These are phyloP conservation scores for Parasarocladium wereldwijsianum DNA, from an alignment of 2,329 filamentous ascomycete genomes.

Conservation along the genomic window DNA sequence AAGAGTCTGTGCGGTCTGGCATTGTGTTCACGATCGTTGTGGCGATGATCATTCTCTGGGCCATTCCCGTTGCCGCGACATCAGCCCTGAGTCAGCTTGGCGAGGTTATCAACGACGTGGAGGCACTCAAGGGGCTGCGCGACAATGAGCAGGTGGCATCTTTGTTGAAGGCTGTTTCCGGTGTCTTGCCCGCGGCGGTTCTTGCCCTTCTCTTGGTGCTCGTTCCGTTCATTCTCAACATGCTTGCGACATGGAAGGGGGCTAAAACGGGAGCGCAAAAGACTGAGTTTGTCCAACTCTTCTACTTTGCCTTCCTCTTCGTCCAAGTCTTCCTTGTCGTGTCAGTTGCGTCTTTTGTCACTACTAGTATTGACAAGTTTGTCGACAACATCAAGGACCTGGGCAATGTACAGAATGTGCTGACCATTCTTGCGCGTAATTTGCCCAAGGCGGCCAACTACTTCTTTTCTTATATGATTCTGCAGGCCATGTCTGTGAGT, in stretches of 20 bases:
- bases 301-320: slow-evolving; percentile 90
- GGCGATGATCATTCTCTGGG: slow-evolving; percentile 77
- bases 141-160: slow-evolving; percentile 44
- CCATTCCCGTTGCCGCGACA: slow-evolving; percentile 79
- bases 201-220: slow-evolving; percentile 67
- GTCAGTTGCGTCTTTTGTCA: slow-evolving; percentile 63
- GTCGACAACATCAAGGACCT: slow-evolving; percentile 31
- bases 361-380: slow-evolving; percentile 47
- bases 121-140: slow-evolving; percentile 58
- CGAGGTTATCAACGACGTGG: slow-evolving; percentile 46
- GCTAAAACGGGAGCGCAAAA: slow-evolving; percentile 69
- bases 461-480: slow-evolving; percentile 97
- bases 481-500: slow-evolving; percentile 83
- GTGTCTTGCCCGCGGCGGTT: slow-evolving; percentile 69
- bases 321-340: slow-evolving; percentile 91
- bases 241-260: slow-evolving; percentile 61
- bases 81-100: slow-evolving; percentile 68
- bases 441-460: slow-evolving; percentile 84
- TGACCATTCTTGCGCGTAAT: slow-evolving; percentile 59
- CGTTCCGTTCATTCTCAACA: slow-evolving; percentile 63
- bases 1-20: slow-evolving; percentile 59
- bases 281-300: slow-evolving; percentile 74
- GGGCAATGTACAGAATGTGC: slow-evolving; percentile 47
- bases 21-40: slow-evolving; percentile 50
- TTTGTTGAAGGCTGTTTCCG: slow-evolving; percentile 52